Conservation (phyloP, 2,329 filamentous ascomycete species). For the Anthostomella pinea region DNA sequence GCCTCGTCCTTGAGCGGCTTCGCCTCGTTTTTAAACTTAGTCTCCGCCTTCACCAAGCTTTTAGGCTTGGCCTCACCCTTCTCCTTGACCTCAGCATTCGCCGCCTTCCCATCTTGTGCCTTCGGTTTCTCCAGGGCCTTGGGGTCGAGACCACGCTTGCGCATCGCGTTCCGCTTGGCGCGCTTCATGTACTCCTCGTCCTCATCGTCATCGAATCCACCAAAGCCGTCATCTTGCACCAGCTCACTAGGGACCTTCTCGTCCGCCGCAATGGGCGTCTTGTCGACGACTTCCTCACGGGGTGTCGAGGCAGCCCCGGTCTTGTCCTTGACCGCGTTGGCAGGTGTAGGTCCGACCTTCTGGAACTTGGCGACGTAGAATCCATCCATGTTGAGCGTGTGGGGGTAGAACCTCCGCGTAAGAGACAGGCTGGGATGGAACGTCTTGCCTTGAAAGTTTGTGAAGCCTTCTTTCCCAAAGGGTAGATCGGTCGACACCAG, state of each 20-base stretch:
- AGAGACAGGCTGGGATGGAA: slow-evolving; percentile 84
- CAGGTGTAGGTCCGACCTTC: slow-evolving; percentile 77
- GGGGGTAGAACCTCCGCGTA: slow-evolving; percentile 83
- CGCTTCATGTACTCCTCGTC: slow-evolving; percentile 70
- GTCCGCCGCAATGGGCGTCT: slow-evolving; percentile 59
- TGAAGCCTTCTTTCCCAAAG: slow-evolving; percentile 93
- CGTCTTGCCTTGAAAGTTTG: slow-evolving; percentile 82
- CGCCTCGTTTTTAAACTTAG: slow-evolving; percentile 25
- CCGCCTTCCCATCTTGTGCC: slow-evolving; percentile 22
- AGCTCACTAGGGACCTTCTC: slow-evolving; percentile 40
- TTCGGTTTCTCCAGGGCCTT: slow-evolving; percentile 51
- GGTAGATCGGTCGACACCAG: slow-evolving; percentile 87
- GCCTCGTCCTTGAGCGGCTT: neutral
- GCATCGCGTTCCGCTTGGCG: slow-evolving; percentile 70
- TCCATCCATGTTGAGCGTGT: slow-evolving; percentile 92
- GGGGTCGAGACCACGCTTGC: slow-evolving; percentile 71
- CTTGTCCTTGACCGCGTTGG: slow-evolving; percentile 46
- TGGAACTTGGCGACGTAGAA: slow-evolving; percentile 99
- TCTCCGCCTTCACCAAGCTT: slow-evolving; percentile 6
- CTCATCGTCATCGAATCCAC: slow-evolving; percentile 71
- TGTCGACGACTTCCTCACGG: slow-evolving; percentile 58
- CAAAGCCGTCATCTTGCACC: slow-evolving; percentile 56
- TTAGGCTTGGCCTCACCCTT: slow-evolving; percentile 6
- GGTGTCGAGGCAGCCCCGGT: slow-evolving; percentile 20
- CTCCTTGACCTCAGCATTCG: slow-evolving; percentile 11